phyloP scores from a whole-genome alignment of 441 rosid species.

The Jatropha multifida region DNA sequence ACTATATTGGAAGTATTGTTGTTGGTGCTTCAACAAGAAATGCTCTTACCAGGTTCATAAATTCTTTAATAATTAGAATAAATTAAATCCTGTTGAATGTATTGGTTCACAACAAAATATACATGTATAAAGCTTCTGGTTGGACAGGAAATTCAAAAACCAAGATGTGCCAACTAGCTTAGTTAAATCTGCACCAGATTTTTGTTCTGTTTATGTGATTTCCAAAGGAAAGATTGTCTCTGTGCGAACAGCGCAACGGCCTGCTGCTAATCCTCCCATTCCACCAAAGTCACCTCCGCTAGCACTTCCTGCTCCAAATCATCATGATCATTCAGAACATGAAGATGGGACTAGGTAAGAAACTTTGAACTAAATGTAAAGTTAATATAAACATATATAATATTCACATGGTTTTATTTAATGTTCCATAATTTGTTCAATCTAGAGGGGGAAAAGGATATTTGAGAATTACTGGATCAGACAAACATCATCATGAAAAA shows the following conservation, averaged over 20 bases:
- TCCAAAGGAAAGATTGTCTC: constrained; percentile 64
- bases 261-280: constrained; percentile 39
- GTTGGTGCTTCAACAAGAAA: constrained; percentile 64
- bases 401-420: background rate
- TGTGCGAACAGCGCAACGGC: constrained; percentile 47
- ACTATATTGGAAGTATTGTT: constrained; percentile 52
- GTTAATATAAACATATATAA: background rate
- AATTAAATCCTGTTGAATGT: background rate
- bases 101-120: background rate
- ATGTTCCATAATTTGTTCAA: background rate
- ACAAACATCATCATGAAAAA: constrained; percentile 34
- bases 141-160: constrained; percentile 44
- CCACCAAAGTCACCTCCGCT: constrained; percentile 45
- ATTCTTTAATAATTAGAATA: background rate
- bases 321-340: constrained; percentile 25
- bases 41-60: constrained; percentile 55
- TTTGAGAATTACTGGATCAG: constrained; percentile 35
- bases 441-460: constrained; percentile 32
- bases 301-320: constrained; percentile 23
- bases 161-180: constrained; percentile 47
- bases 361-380: background rate
- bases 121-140: background rate
- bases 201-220: constrained; percentile 69
- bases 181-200: constrained; percentile 59
- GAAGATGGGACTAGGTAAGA: constrained; percentile 45